Conservation (phyloP, 768 basidiomycete genomes). For the Panellus pusillus region DNA sequence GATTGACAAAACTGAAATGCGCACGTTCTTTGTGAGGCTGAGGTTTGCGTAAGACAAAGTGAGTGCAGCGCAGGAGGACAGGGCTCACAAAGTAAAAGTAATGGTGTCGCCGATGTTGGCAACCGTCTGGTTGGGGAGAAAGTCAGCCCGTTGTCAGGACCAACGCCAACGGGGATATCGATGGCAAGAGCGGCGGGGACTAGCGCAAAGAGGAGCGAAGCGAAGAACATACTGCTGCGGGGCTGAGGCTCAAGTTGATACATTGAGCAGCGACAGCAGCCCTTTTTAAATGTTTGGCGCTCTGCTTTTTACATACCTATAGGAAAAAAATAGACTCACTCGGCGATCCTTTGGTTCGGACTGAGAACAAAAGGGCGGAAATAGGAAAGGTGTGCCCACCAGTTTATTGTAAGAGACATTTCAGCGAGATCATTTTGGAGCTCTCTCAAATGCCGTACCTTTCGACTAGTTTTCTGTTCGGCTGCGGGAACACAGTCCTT, state of each 20-base stretch:
- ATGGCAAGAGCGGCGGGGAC: slow-evolving; percentile 16
- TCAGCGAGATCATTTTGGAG: no score
- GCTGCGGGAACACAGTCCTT: no score
- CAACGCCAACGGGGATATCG: slow-evolving; percentile 18
- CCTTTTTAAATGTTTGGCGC: no score
- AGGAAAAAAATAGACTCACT: no score
- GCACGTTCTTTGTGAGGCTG: slow-evolving; percentile 19
- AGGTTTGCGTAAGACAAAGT: neutral
- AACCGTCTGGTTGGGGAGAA: slow-evolving; percentile 17
- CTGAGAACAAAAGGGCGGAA: no score
- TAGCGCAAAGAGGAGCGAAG: slow-evolving; percentile 9
- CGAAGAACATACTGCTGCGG: neutral
- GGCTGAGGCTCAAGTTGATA: slow-evolving; percentile 3
- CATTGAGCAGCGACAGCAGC: no score
- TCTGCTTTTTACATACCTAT: no score
- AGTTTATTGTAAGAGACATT: no score
- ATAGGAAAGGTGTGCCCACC: no score
- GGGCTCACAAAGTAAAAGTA: slow-evolving; percentile 21
- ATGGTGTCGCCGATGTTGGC: slow-evolving; percentile 21
- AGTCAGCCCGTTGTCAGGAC: slow-evolving; percentile 13
- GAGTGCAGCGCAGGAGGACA: slow-evolving; percentile 4
- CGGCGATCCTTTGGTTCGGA: no score
- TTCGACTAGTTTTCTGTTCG: no score
- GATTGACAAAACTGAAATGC: neutral
- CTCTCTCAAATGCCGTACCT: no score